Percentiles rank a stretch among this genome's conserved stretches.
These are phyloP conservation scores for Macrolepiota albuminosa DNA, from an alignment of 768 basidiomycete species.

Conservation along the genomic window DNA sequence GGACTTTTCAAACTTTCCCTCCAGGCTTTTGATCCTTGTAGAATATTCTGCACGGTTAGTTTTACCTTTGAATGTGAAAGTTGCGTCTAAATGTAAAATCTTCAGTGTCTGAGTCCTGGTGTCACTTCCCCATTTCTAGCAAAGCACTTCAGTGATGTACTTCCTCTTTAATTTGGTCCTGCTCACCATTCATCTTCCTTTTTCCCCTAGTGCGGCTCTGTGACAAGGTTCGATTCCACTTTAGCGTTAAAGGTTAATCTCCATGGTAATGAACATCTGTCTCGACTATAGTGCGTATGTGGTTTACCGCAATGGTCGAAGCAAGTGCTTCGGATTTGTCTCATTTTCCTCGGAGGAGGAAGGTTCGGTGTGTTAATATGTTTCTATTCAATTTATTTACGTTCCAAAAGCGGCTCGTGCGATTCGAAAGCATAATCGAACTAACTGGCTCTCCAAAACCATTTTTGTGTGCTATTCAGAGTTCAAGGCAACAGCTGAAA, in stretches of 20 bases:
- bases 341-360: constrained; percentile 2
- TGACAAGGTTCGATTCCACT: constrained; percentile 1
- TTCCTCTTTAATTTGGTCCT: neutral
- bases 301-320: neutral
- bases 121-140: neutral
- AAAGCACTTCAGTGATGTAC: constrained; percentile 1
- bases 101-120: constrained; percentile 1
- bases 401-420: constrained; percentile 1
- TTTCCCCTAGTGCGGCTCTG: neutral
- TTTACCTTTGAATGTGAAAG: neutral
- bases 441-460: neutral
- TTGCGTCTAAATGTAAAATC: neutral
- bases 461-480: constrained; percentile 4
- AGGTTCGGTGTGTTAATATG: neutral
- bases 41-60: neutral
- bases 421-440: neutral
- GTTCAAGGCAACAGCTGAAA: neutral
- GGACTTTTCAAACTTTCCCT: neutral
- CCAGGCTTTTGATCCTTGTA: neutral
- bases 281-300: neutral
- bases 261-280: neutral
- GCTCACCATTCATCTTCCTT: neutral
- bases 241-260: neutral
- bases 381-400: neutral
- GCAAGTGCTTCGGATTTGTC: constrained; percentile 5